Evolutionary conservation across 192 early-diverging fungal species (phyloP).

Genomic region (Rhizophagus sp.): DNA sequence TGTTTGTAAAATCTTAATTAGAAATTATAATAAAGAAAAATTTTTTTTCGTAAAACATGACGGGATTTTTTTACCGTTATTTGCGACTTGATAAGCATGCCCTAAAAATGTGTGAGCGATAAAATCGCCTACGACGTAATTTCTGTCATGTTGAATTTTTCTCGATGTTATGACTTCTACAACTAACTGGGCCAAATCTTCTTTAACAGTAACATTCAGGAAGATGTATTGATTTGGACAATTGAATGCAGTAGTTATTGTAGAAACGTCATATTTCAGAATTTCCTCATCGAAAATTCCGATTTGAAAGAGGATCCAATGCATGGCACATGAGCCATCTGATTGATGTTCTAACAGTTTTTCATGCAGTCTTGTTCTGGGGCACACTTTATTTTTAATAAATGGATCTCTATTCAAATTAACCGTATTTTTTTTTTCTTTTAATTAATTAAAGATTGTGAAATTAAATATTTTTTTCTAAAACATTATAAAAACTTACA

Average conservation of each 20-base stretch:
- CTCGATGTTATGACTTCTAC: neutral
- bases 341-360: neutral
- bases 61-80: neutral
- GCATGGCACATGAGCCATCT: neutral
- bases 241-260: slow-evolving; percentile 10
- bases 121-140: slow-evolving; percentile 2
- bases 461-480: neutral
- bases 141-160: neutral
- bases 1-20: neutral
- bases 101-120: slow-evolving; percentile 1
- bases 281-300: slow-evolving; percentile 9
- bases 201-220: slow-evolving; percentile 10
- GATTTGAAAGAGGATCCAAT: slow-evolving; percentile 14
- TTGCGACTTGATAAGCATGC: slow-evolving; percentile 1
- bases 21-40: too few species aligned
- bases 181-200: neutral
- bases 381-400: slow-evolving; percentile 4
- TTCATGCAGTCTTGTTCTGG: neutral
- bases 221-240: slow-evolving; percentile 7
- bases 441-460: neutral
- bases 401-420: neutral
- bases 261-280: slow-evolving; percentile 9
- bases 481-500: neutral
- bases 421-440: neutral
- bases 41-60: too few species aligned